Conservation (phyloP, 2,329 filamentous ascomycete genomes). For the Pyricularia sp. region DNA sequence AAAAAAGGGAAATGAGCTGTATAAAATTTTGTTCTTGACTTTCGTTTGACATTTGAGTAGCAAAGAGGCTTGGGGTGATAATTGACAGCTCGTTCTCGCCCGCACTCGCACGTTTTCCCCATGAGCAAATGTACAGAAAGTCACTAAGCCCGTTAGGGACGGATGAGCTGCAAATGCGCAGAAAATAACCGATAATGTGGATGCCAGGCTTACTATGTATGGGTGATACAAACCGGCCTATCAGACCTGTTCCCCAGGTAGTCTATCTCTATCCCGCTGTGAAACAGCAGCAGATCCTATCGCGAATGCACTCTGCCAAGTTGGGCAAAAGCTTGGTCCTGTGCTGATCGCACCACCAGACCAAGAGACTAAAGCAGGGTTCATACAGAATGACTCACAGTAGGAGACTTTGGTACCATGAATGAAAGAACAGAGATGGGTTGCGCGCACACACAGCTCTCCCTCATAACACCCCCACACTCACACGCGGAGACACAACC, state of each 20-base stretch:
- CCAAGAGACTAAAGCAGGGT: not conserved
- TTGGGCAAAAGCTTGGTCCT: not conserved
- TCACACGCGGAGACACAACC: not conserved
- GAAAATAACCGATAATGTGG: too few relatives aligned
- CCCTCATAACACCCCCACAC: not conserved
- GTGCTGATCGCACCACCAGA: not conserved
- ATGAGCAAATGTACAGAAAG: not conserved
- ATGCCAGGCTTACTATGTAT: too few relatives aligned
- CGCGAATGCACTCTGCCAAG: not conserved
- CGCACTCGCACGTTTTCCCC: not conserved
- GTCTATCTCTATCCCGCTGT: not conserved
- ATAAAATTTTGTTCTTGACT: not conserved
- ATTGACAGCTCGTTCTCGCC: not conserved
- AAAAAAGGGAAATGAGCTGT: not conserved
- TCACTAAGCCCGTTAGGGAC: not conserved
- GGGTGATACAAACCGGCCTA: not conserved
- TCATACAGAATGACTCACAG: not conserved
- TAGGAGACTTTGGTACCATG: not conserved
- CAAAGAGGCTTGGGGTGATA: conserved; percentile 3
- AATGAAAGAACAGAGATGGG: not conserved
- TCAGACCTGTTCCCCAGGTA: not conserved
- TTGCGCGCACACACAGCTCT: not conserved
- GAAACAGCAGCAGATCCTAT: not conserved
- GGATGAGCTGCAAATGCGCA: too few relatives aligned
- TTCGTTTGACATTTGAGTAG: not conserved